Evolutionary conservation across 140 eudicot genomes (phyloP).

Genomic region (Flaveria floridana): DNA sequence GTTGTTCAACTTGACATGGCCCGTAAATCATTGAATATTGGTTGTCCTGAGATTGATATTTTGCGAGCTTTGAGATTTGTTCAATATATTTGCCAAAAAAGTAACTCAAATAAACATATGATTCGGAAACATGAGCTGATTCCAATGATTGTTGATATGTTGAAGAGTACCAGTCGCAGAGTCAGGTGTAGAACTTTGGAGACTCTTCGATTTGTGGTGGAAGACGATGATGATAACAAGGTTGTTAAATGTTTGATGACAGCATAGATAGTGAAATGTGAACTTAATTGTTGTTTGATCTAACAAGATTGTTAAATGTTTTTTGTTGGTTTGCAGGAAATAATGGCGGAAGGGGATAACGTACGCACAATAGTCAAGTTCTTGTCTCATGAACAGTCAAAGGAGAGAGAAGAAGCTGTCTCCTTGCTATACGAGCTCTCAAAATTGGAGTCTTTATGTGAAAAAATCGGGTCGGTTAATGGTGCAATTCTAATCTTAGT

Average conservation of each 20-base stretch:
- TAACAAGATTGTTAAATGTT: neutral
- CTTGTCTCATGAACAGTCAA: conserved; percentile 72
- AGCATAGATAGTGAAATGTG: neutral
- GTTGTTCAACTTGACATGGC: conserved; percentile 91
- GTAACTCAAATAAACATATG: conserved; percentile 51
- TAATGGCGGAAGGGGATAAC: conserved; percentile 92
- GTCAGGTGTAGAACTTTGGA: conserved; percentile 69
- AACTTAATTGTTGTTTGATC: neutral
- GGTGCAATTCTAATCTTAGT: conserved; percentile 87
- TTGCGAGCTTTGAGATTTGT: conserved; percentile 68
- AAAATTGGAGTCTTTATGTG: conserved; percentile 56
- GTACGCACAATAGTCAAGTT: conserved; percentile 85
- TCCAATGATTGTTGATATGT: conserved; percentile 69
- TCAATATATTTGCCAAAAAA: conserved; percentile 55
- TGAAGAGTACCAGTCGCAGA: conserved; percentile 68
- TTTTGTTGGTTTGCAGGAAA: conserved; percentile 58
- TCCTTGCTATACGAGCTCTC: conserved; percentile 86
- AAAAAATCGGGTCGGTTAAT: conserved; percentile 74
- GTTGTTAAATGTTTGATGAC: conserved; percentile 39
- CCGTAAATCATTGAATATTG: conserved; percentile 50
- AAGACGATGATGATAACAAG: conserved; percentile 80
- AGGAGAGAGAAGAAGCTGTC: conserved; percentile 91
- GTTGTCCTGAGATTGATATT: conserved; percentile 62
- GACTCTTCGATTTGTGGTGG: conserved; percentile 78
- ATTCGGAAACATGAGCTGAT: conserved; percentile 60